Conservation (phyloP, 768 basidiomycete genomes). For the Strobilomyces dryophilus region DNA sequence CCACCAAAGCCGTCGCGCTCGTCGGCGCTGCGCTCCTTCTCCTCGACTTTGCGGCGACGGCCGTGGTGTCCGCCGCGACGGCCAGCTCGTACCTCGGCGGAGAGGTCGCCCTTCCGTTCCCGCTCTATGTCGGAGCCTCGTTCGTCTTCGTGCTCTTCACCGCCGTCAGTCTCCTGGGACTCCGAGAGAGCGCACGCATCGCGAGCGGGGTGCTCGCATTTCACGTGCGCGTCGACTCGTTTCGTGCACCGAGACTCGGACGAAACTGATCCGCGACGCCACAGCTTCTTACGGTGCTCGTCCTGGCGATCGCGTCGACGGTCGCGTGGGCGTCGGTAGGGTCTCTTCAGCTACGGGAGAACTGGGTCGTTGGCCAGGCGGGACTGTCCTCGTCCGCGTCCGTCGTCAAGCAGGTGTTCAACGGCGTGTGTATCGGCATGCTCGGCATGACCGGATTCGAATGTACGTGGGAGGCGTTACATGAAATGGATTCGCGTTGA, state of each 20-base stretch:
- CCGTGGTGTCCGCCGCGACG: conserved; percentile 70
- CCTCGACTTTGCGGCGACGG: conserved; percentile 68
- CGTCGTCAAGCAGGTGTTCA: conserved; percentile 48
- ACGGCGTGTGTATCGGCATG: conserved; percentile 68
- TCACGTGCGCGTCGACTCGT: conserved; percentile 42
- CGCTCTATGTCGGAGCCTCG: conserved; percentile 32
- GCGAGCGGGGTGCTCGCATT: conserved; percentile 54
- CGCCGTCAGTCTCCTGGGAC: conserved; percentile 49
- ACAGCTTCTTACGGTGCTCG: conserved; percentile 53
- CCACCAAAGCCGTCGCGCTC: conserved; percentile 58
- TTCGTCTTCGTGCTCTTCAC: conserved; percentile 55
- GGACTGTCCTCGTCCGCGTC: conserved; percentile 25
- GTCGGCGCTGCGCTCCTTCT: conserved; percentile 62
- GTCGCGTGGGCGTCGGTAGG: conserved; percentile 53
- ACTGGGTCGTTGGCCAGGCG: conserved; percentile 46
- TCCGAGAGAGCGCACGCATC: conserved; percentile 59
- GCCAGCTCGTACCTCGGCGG: conserved; percentile 64
- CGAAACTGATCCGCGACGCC: not conserved
- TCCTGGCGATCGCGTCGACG: conserved; percentile 46
- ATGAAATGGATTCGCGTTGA: not conserved
- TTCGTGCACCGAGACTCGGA: not conserved
- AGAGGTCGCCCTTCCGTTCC: conserved; percentile 44
- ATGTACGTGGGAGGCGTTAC: conserved; percentile 34
- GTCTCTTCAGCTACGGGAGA: conserved; percentile 42
- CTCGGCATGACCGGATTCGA: conserved; percentile 71